These are phyloP conservation scores for Gryganskiella cystojenkinii DNA, from an alignment of 192 early-diverging fungal genomes.

Conservation along the genomic window DNA sequence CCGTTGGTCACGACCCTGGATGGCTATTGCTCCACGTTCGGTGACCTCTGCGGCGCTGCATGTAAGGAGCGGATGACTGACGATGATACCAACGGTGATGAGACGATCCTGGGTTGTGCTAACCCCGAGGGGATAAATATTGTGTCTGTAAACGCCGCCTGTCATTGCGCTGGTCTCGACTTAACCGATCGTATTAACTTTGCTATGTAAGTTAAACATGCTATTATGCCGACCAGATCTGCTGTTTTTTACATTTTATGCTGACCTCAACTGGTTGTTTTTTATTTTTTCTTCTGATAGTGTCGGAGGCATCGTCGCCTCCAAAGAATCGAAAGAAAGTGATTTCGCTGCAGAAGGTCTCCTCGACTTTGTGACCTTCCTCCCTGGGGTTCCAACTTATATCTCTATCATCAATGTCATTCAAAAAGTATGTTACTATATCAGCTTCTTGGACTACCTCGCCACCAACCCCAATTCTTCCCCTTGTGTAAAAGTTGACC, in stretches of 20 bases:
- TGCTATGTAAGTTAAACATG: conserved; percentile 14
- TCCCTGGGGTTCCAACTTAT: conserved; percentile 11
- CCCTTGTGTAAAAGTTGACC: not conserved
- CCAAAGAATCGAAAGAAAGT: not conserved
- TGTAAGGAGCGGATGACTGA: conserved; percentile 7
- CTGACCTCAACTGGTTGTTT: not conserved
- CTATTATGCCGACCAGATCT: not conserved
- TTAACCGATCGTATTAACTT: conserved; percentile 37
- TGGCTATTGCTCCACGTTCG: conserved; percentile 25
- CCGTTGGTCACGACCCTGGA: conserved; percentile 22
- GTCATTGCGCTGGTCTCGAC: conserved; percentile 13
- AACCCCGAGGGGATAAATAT: not conserved
- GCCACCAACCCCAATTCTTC: conserved; percentile 15
- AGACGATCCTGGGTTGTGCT: conserved; percentile 1
- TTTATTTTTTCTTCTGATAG: not conserved
- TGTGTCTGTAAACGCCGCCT: not conserved
- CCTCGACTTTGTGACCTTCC: conserved; percentile 1
- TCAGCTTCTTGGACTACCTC: conserved; percentile 21
- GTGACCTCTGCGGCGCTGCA: conserved; percentile 9
- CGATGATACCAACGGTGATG: not conserved
- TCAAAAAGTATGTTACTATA: conserved; percentile 15
- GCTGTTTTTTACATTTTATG: not conserved
- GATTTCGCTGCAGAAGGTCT: conserved; percentile 15
- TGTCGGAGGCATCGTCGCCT: conserved; percentile 19
- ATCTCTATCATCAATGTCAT: conserved; percentile 23